Evolutionary conservation across 2,329 filamentous ascomycete genomes (phyloP).

Genomic region (Calcarisporium arbuscula): DNA sequence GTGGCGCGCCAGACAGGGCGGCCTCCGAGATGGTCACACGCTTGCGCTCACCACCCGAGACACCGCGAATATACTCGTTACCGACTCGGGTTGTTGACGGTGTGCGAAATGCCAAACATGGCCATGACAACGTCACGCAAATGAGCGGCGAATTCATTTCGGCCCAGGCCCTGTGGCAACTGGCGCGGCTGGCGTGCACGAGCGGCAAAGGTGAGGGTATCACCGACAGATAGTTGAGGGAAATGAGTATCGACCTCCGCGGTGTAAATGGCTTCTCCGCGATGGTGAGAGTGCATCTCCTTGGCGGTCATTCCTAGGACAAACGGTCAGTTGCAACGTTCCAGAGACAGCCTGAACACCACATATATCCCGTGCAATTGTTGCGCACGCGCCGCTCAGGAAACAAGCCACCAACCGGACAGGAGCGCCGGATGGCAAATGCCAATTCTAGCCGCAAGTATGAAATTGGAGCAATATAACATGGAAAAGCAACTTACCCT

Average conservation of each 20-base stretch:
- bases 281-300: slow-evolving; percentile 72
- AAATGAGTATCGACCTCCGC: slow-evolving; percentile 81
- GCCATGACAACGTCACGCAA: slow-evolving; percentile 69
- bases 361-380: too few species aligned
- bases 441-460: slow-evolving; percentile 9
- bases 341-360: slow-evolving; percentile 6
- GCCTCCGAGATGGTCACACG: slow-evolving; percentile 59
- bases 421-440: too few species aligned
- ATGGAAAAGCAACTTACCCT: slow-evolving; percentile 52
- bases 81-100: slow-evolving; percentile 66
- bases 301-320: slow-evolving; percentile 54
- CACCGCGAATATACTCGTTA: slow-evolving; percentile 69
- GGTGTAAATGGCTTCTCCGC: slow-evolving; percentile 82
- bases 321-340: slow-evolving; percentile 5
- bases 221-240: slow-evolving; percentile 67
- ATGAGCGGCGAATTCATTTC: slow-evolving; percentile 51
- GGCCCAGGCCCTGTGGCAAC: slow-evolving; percentile 52
- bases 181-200: slow-evolving; percentile 58
- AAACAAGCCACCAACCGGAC: too few species aligned
- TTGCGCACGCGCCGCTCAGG: too few species aligned
- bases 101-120: slow-evolving; percentile 69
- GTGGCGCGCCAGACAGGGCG: slow-evolving; percentile 49
- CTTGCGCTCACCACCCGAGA: slow-evolving; percentile 68
- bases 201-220: slow-evolving; percentile 74
- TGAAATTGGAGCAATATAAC: too few species aligned